Conservation (phyloP, 169 alveolate species). For the Cryptosporidium bovis region DNA sequence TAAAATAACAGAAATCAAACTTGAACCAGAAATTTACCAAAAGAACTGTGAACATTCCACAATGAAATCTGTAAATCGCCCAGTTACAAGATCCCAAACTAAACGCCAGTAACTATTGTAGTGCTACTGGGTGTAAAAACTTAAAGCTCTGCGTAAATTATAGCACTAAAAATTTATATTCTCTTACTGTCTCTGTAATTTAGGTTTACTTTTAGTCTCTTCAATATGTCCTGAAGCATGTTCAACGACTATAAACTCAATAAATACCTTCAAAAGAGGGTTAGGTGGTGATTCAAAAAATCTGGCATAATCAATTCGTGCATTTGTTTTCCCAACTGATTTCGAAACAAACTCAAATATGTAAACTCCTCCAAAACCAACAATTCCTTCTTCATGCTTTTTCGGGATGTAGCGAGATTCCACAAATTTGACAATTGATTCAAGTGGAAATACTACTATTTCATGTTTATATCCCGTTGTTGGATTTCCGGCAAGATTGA, state of each 20-base stretch:
- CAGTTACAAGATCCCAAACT: constrained; percentile 55
- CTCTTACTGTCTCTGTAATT: too few species aligned
- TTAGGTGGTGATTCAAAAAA: constrained; percentile 16
- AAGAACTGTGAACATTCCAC: background rate
- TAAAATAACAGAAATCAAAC: background rate
- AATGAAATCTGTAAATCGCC: constrained; percentile 11
- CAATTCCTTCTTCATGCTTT: background rate
- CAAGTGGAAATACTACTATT: constrained; percentile 9
- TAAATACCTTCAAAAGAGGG: too few species aligned
- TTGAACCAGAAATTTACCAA: background rate
- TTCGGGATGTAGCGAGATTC: constrained; percentile 30
- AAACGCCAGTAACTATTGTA: background rate
- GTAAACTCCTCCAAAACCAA: constrained; percentile 38
- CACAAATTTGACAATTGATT: background rate
- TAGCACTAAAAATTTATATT: too few species aligned
- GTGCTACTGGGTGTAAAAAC: background rate
- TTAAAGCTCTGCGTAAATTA: background rate
- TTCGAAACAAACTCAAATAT: constrained; percentile 14
- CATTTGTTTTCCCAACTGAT: constrained; percentile 3
- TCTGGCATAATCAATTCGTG: constrained; percentile 45
- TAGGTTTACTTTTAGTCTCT: too few species aligned
- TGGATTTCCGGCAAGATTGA: constrained; percentile 48
- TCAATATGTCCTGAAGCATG: too few species aligned
- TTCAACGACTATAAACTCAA: too few species aligned
- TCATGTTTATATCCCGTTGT: constrained; percentile 53